Base-by-base conservation (phyloP, 2,329 filamentous ascomycete genomes). In the Rhexocercosporidium sp. region DNA sequence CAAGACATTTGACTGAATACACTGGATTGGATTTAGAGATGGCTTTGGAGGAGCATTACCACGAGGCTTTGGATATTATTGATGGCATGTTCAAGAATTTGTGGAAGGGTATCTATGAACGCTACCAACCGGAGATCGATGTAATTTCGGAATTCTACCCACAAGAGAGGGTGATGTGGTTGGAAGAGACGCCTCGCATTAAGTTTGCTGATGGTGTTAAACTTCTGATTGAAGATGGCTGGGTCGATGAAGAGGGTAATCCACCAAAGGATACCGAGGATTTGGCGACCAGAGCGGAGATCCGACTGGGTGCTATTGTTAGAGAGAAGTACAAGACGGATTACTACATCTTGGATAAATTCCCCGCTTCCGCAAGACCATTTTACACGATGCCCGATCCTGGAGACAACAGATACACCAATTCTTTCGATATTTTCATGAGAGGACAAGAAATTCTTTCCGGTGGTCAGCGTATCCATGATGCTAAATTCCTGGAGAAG, bases 391-490 rank as follows among this genome's bases (percentile, higher is more conserved):
- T 97, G 86, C 90, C 90, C 31, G 92, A 97, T 70, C 86, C 90
- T 1, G 83, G 90, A 18, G 88, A 96, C 75, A 83, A 87, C 14
- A 84, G 86, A 39, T 88, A 89, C 77, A 97, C 94, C 60, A 97
- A 97, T 77, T 97, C 94, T 0, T 97, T 97, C 74, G 94, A 97
- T 77, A 96, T 97, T 66, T 97, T 97, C 81, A 86, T 97, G 51
- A 91, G 94, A 34, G 94, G 94, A 0, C 94, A 97, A 76, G 94
- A 97, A 78, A 96, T 97, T 66, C 89, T 95, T 54, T 95, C 93
- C 0, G 94, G 94, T 73, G 94, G 94, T 8, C 94, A 97, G 79
- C 93, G 94, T 86, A 96, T 97, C 70, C 92, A 97, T 77, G 90
- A 96, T 69, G 86, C 92, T 0, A 81, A 84, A 4, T 86, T 92